phyloP scores from a whole-genome alignment of 176 grass and related monocot genomes.

The Avena atlantica region DNA sequence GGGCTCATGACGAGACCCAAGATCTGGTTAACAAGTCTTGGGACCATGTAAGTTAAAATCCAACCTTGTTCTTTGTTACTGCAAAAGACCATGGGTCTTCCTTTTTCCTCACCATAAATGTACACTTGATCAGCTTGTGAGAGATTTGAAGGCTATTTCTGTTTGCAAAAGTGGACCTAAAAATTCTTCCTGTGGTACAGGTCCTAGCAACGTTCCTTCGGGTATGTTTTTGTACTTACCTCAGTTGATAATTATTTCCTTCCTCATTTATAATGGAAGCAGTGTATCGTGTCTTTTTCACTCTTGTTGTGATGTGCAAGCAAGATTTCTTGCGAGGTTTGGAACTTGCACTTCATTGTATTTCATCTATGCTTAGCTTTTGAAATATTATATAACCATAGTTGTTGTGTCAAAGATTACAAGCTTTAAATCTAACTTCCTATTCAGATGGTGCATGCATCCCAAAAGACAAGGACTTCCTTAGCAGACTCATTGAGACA shows the following conservation, averaged over 20 bases:
- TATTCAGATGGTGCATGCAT: slow-evolving; percentile 65
- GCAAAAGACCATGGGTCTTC: background rate
- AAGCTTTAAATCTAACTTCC: slow-evolving; percentile 18
- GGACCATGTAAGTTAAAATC: slow-evolving; percentile 56
- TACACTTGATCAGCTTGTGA: slow-evolving; percentile 62
- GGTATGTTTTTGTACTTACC: slow-evolving; percentile 45
- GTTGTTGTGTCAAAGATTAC: slow-evolving; percentile 14
- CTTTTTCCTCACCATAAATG: background rate
- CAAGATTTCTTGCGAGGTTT: background rate
- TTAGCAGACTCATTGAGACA: slow-evolving; percentile 66
- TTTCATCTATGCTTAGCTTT: slow-evolving; percentile 18
- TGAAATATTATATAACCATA: slow-evolving; percentile 10
- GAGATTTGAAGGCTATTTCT: slow-evolving; percentile 66
- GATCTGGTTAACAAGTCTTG: slow-evolving; percentile 70
- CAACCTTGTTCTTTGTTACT: slow-evolving; percentile 20
- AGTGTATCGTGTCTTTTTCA: slow-evolving; percentile 1
- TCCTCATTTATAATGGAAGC: slow-evolving; percentile 4
- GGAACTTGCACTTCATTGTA: background rate
- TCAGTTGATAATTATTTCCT: background rate
- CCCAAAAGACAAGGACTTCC: slow-evolving; percentile 55
- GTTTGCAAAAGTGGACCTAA: slow-evolving; percentile 49
- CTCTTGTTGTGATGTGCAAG: background rate
- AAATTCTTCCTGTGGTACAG: slow-evolving; percentile 43
- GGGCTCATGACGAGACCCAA: slow-evolving; percentile 55
- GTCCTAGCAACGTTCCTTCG: slow-evolving; percentile 28